Evolutionary conservation across 305 asterid genomes (phyloP).

Genomic region (Fraxinus sp.): DNA sequence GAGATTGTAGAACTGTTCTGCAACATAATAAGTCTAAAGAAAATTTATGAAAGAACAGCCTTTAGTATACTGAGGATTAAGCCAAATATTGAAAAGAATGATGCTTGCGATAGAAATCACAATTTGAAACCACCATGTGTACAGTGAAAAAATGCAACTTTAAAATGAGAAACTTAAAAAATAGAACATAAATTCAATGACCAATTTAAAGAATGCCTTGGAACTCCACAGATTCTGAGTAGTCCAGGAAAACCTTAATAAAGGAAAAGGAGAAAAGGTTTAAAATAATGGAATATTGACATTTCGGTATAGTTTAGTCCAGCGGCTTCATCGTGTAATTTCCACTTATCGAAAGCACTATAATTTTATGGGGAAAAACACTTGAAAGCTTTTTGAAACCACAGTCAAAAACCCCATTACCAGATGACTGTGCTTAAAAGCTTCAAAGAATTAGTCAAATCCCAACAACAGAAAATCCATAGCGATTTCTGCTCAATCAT

Average conservation of each 20-base stretch:
- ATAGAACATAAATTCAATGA: neutral
- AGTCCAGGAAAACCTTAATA: neutral
- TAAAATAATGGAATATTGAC: neutral
- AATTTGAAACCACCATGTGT: neutral
- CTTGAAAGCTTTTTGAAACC: neutral
- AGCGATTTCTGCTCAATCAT: neutral
- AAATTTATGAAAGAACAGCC: neutral
- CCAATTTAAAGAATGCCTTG: constrained; percentile 1
- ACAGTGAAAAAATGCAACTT: constrained; percentile 4
- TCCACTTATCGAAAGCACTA: neutral
- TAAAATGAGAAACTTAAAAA: neutral
- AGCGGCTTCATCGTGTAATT: neutral
- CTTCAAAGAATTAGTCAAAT: constrained; percentile 5
- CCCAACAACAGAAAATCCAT: neutral
- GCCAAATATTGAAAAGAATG: neutral
- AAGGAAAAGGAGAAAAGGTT: neutral
- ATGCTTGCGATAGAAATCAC: neutral
- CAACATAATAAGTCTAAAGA: neutral
- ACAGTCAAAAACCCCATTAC: neutral
- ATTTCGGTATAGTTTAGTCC: neutral
- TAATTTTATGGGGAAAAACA: neutral
- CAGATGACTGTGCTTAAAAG: neutral
- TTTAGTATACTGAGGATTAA: neutral
- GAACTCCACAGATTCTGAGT: neutral
- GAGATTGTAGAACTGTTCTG: neutral